Percentiles rank a stretch among this genome's conserved stretches.
Evolutionary conservation across 148 eudicot genomes (phyloP).

Genomic region (Rhododendron henanense): DNA sequence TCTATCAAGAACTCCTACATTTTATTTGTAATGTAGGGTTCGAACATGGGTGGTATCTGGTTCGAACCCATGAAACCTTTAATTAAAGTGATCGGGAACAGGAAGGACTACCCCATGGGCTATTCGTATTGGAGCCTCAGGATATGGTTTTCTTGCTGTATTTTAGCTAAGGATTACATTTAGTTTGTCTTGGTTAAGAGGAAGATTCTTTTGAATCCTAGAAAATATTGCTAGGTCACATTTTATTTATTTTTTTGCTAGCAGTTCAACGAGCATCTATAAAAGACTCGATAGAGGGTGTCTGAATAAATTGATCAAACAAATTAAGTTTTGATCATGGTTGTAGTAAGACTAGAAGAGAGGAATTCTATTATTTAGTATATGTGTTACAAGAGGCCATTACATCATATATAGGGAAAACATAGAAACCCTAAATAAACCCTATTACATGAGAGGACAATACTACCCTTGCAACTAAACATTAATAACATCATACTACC

Average conservation of each 20-base stretch:
- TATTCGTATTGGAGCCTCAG: background rate
- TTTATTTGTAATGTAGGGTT: background rate
- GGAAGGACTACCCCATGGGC: background rate
- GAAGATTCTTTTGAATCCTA: background rate
- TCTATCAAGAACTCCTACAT: background rate
- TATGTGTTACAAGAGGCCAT: no score
- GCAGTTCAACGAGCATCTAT: background rate
- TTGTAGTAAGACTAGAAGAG: no score
- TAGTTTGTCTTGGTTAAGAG: background rate
- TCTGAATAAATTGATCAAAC: background rate
- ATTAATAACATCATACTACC: no score
- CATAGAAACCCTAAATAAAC: no score
- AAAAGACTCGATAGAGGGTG: background rate
- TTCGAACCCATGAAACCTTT: background rate
- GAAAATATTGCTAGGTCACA: background rate
- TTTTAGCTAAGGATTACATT: background rate
- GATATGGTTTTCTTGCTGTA: background rate
- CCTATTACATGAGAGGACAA: no score
- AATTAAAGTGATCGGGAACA: background rate
- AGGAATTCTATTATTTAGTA: no score
- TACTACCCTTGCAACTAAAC: no score
- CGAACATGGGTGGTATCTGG: background rate
- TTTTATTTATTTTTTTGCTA: background rate
- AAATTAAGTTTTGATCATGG: background rate
- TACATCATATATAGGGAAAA: no score